These are phyloP conservation scores for Raffaelea albimanens DNA, from an alignment of 2,329 filamentous ascomycete genomes.

Conservation along the genomic window DNA sequence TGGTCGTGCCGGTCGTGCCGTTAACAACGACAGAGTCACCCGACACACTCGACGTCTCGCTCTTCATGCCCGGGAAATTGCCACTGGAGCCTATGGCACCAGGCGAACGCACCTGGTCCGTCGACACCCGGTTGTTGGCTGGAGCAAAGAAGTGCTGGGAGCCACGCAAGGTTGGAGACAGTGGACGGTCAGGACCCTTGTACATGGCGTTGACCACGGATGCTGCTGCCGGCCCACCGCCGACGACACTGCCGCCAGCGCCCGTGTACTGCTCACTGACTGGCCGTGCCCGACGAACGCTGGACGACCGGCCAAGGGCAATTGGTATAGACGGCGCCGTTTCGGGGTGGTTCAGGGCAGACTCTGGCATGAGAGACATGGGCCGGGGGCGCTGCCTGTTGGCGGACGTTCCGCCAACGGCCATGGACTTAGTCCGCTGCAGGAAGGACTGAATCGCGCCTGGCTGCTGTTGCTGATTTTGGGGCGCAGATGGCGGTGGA, in stretches of 20 bases:
- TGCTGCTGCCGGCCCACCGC: conserved; percentile 34
- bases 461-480: conserved; percentile 54
- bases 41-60: conserved; percentile 54
- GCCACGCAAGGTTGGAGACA: conserved; percentile 50
- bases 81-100: conserved; percentile 37
- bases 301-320: conserved; percentile 42
- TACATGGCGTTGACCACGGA: conserved; percentile 86
- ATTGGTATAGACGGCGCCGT: conserved; percentile 72
- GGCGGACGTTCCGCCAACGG: conserved; percentile 27
- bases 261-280: conserved; percentile 55
- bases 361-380: conserved; percentile 38
- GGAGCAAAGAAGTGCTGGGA: conserved; percentile 48
- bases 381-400: conserved; percentile 37
- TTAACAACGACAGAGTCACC: conserved; percentile 43
- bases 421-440: conserved; percentile 53
- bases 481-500: conserved; percentile 60
- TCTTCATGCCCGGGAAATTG: conserved; percentile 66
- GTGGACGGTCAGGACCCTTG: conserved; percentile 55
- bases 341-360: conserved; percentile 50
- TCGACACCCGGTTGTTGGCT: conserved; percentile 19
- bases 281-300: conserved; percentile 44
- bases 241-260: conserved; percentile 1
- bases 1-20: conserved; percentile 34
- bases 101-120: too few species aligned
- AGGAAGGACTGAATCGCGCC: conserved; percentile 42